Base-by-base conservation (phyloP, 805 yeast species). In the Saccharomycopsis capsularis region DNA sequence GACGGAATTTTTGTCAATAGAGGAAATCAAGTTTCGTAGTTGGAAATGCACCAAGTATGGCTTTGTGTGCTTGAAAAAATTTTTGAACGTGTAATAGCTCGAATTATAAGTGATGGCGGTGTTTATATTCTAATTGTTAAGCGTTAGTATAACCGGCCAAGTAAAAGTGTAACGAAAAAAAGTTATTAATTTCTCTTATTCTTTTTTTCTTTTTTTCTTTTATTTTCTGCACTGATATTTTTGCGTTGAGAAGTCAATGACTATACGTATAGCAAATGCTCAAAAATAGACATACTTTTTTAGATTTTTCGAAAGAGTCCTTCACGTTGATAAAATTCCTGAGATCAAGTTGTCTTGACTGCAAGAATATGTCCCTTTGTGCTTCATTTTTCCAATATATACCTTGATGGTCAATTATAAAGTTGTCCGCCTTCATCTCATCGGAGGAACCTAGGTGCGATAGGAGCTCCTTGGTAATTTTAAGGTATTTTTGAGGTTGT, bases 1-100 rank as follows among this genome's bases (percentile, higher is more conserved):
- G 9, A 41, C 25, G 21, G 32, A 16, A 19, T 42, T 50, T 19
- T 46, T 38, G 21, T 41, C 40, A 16, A 46, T 32, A 5, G 53
- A 22, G n/a, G 35, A 43, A 6, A 79, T 70, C 43, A 78, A 61
- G 49, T 76, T 72, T 15, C 84, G 62, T 30, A 79, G 64, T 61
- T 79, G 84, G 59, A 78, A 78, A 63, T 80, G 84, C 18, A 73
- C 70, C 11, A 77, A 63, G 53, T 68, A 71, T 4, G 80, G 75
- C 45, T 69, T 70, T 6, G 79, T 68, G 60, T 23, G 66, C 51
- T 55, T 65, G 63, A 56, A 62, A 65, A 29, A 71, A 68, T 18
- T 70, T 59, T 47, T 66, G 65, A 47, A 73, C 2, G 42, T 16
- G 29, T 29, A 46, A 34, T 9, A 39, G 19, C 40, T 47, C 15